phyloP scores from a whole-genome alignment of 805 yeast species.

The Wickerhamiella shivajii region DNA sequence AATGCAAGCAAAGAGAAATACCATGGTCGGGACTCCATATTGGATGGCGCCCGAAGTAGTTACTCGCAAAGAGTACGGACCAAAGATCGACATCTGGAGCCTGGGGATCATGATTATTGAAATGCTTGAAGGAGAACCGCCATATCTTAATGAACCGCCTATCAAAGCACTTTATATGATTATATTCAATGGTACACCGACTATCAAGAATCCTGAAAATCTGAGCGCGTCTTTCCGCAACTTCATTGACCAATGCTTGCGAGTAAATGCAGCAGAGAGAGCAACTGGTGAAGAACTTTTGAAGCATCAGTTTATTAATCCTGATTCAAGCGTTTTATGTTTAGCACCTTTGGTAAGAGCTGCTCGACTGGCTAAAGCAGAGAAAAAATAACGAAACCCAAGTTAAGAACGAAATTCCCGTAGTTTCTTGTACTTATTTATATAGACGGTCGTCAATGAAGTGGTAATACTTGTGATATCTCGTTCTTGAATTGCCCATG shows the following conservation, averaged over 20 bases:
- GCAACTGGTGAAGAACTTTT: slow-evolving; percentile 65
- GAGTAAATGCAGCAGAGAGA: slow-evolving; percentile 70
- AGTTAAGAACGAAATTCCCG: not conserved
- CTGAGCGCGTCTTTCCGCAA: slow-evolving; percentile 49
- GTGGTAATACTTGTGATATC: no score
- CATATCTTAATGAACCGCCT: slow-evolving; percentile 92
- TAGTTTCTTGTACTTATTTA: no score
- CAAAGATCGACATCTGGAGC: slow-evolving; percentile 96
- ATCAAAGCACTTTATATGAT: slow-evolving; percentile 83
- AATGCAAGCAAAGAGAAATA: slow-evolving; percentile 72
- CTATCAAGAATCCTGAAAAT: slow-evolving; percentile 73
- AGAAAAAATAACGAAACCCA: slow-evolving; percentile 3
- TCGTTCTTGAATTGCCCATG: no score
- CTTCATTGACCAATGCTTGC: slow-evolving; percentile 65
- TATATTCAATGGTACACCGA: slow-evolving; percentile 95
- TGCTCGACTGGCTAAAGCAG: slow-evolving; percentile 19
- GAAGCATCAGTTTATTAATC: slow-evolving; percentile 38
- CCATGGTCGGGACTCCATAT: slow-evolving; percentile 98
- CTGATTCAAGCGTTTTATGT: slow-evolving; percentile 21
- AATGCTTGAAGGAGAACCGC: slow-evolving; percentile 99
- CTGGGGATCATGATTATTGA: slow-evolving; percentile 96
- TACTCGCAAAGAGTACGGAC: slow-evolving; percentile 85
- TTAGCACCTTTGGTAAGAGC: slow-evolving; percentile 26
- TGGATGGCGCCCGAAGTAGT: slow-evolving; percentile 99
- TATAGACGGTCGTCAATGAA: no score